Conservation (phyloP, 1,284 basidiomycete species). For the Heterobasidion occidentale region DNA sequence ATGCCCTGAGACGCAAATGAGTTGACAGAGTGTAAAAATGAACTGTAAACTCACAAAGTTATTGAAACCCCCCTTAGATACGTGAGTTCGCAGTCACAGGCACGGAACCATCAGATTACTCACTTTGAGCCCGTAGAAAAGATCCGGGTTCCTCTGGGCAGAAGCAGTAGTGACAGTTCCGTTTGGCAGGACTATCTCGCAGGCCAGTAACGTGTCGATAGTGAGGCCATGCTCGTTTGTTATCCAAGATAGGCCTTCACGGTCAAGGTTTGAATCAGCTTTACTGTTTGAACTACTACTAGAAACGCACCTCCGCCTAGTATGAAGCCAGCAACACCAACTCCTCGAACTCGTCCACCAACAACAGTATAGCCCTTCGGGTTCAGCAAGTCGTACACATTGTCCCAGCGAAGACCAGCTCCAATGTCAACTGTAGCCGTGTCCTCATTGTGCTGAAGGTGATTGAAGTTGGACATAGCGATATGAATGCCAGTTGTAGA, state of each 20-base stretch:
- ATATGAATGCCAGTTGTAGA: constrained; percentile 52
- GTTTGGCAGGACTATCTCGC: constrained; percentile 40
- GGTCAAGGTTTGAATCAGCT: not conserved
- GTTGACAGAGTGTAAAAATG: not conserved
- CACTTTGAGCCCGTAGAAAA: constrained; percentile 35
- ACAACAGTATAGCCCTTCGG: constrained; percentile 39
- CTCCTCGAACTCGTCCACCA: constrained; percentile 44
- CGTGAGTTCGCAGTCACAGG: not conserved
- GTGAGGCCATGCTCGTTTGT: constrained; percentile 45
- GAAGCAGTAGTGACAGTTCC: constrained; percentile 34
- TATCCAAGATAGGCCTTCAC: constrained; percentile 44
- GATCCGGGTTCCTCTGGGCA: constrained; percentile 22
- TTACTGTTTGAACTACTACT: constrained; percentile 11
- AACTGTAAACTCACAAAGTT: constrained; percentile 2
- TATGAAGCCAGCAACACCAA: constrained; percentile 47
- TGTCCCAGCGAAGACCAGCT: constrained; percentile 48
- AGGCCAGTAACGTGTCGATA: constrained; percentile 37
- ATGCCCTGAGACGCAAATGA: constrained; percentile 5
- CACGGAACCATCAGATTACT: not conserved
- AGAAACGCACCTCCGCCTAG: constrained; percentile 40
- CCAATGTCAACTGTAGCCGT: constrained; percentile 37
- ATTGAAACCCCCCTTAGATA: constrained; percentile 8
- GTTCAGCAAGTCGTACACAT: constrained; percentile 43
- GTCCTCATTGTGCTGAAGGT: constrained; percentile 31
- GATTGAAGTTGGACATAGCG: constrained; percentile 40